These are phyloP conservation scores for Yamadazyma friedrichii DNA, from an alignment of 1,139 yeast genomes.

Conservation along the genomic window DNA sequence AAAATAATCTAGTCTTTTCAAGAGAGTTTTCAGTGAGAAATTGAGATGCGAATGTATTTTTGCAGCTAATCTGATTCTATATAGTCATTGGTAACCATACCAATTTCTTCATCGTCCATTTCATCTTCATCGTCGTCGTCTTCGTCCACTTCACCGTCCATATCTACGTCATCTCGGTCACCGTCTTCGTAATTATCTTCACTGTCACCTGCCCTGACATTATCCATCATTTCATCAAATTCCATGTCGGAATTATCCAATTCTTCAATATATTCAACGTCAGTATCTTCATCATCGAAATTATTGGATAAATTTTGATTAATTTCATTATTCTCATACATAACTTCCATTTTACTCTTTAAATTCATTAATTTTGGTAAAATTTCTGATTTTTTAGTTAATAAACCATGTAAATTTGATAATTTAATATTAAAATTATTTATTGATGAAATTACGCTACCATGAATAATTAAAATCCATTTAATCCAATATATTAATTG, in stretches of 20 bases:
- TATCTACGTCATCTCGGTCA: slow-evolving; percentile 20
- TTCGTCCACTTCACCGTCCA: slow-evolving; percentile 15
- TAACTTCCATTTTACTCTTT: slow-evolving; percentile 75
- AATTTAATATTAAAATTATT: slow-evolving; percentile 69
- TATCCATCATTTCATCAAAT: slow-evolving; percentile 2
- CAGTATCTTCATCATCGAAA: slow-evolving; percentile 26
- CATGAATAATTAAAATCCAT: slow-evolving; percentile 90
- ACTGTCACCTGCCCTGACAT: slow-evolving; percentile 1
- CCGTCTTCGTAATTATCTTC: slow-evolving; percentile 3
- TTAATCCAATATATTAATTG: slow-evolving; percentile 86
- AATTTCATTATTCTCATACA: slow-evolving; percentile 63
- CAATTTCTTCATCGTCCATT: slow-evolving; percentile 31
- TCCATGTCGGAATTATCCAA: slow-evolving; percentile 27
- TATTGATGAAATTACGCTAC: slow-evolving; percentile 67
- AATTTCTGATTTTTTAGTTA: slow-evolving; percentile 70
- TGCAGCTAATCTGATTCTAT: slow-evolving; percentile 16
- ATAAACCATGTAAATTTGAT: slow-evolving; percentile 74
- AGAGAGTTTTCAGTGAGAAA: slow-evolving; percentile 2
- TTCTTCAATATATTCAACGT: slow-evolving; percentile 43
- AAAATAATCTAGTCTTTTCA: neutral
- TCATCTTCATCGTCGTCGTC: slow-evolving; percentile 29
- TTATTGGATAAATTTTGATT: slow-evolving; percentile 22
- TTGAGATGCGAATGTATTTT: slow-evolving; percentile 15
- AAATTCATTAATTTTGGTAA: slow-evolving; percentile 78
- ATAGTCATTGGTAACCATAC: slow-evolving; percentile 21